Evolutionary conservation across 805 yeast species (phyloP).

Genomic region (Candida glaebosa): DNA sequence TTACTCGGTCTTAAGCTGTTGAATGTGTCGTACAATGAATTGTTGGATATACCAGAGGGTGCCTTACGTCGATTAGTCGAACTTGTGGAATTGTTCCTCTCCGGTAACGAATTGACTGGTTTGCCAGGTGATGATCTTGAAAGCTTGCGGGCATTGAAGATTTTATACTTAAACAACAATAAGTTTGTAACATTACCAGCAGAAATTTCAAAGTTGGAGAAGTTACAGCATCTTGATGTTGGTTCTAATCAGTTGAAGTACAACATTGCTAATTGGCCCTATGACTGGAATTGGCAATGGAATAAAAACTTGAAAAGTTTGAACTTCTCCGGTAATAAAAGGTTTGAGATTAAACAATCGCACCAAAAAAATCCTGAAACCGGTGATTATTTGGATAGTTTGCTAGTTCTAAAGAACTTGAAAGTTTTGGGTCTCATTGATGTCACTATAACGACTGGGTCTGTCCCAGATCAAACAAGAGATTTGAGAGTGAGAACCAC

Average conservation of each 20-base stretch:
- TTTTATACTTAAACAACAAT: slow-evolving; percentile 75
- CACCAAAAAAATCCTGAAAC: slow-evolving; percentile 52
- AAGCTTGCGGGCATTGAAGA: slow-evolving; percentile 50
- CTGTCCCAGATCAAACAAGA: slow-evolving; percentile 83
- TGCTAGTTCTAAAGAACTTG: slow-evolving; percentile 58
- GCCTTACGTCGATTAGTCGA: slow-evolving; percentile 52
- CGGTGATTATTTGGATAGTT: slow-evolving; percentile 66
- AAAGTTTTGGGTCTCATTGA: slow-evolving; percentile 86
- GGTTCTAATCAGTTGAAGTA: slow-evolving; percentile 89
- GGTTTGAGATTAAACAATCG: slow-evolving; percentile 80
- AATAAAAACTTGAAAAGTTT: slow-evolving; percentile 72
- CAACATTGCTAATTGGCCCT: slow-evolving; percentile 90
- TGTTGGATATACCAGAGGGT: slow-evolving; percentile 80
- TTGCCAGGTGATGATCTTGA: slow-evolving; percentile 87
- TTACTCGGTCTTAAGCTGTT: slow-evolving; percentile 57
- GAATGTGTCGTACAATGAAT: slow-evolving; percentile 80
- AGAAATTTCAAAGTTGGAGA: slow-evolving; percentile 67
- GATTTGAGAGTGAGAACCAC: slow-evolving; percentile 88
- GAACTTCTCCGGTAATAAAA: slow-evolving; percentile 88
- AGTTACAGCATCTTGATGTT: slow-evolving; percentile 74
- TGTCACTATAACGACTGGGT: slow-evolving; percentile 84
- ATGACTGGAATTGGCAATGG: slow-evolving; percentile 97
- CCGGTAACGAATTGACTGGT: slow-evolving; percentile 78
- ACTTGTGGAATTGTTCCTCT: slow-evolving; percentile 64
- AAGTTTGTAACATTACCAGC: slow-evolving; percentile 84